Conservation (phyloP, 75 land plant species). For the Azolla pinnata region DNA sequence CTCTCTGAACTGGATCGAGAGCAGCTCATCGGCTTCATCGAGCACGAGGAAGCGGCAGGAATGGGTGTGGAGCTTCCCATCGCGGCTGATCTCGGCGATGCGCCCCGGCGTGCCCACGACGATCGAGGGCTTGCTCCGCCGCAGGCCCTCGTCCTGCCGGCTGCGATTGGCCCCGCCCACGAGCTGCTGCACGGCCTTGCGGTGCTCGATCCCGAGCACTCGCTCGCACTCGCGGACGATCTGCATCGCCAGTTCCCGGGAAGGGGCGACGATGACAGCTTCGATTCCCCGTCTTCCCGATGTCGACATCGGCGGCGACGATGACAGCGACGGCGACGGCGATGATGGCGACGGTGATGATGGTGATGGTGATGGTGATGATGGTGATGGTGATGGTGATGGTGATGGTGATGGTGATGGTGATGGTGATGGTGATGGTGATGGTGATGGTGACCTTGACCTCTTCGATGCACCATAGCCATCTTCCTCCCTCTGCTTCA, state of each 20-base stretch:
- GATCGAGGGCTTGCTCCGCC: constrained; percentile 77
- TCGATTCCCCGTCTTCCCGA: constrained; percentile 43
- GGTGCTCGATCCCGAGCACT: constrained; percentile 56
- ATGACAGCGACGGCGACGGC: no score
- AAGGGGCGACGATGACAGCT: constrained; percentile 91
- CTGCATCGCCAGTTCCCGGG: constrained; percentile 93
- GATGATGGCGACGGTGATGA: no score
- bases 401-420: no score
- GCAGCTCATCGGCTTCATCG: constrained; percentile 88
- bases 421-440: no score
- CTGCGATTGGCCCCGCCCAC: constrained; percentile 84
- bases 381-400: no score
- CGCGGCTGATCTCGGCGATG: constrained; percentile 77
- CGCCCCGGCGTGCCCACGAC: constrained; percentile 95
- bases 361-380: no score
- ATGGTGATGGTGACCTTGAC: no score
- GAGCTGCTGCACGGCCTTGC: constrained; percentile 75
- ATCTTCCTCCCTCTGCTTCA: constrained; percentile 19
- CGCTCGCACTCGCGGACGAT: constrained; percentile 86
- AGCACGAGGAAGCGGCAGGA: constrained; percentile 77
- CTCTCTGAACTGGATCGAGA: constrained; percentile 71
- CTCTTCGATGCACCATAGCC: no score
- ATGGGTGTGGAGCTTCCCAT: constrained; percentile 90
- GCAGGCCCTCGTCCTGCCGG: constrained; percentile 86
- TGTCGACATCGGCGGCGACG: not conserved